Conservation (phyloP, 1,284 basidiomycete genomes). For the Pseudozyma tsukubaensis region DNA sequence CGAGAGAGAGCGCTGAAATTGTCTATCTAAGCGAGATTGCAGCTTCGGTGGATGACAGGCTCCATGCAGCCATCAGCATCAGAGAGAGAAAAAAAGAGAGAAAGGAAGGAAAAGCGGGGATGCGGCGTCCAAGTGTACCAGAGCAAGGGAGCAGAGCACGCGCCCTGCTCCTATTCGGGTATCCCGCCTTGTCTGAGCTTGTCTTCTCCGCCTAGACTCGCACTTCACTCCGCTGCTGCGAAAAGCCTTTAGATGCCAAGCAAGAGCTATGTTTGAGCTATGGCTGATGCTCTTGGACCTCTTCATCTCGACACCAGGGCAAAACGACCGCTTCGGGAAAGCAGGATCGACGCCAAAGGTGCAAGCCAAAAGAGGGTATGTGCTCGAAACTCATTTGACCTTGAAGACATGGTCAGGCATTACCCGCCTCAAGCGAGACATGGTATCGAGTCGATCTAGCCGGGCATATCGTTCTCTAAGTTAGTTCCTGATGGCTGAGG, state of each 20-base stretch:
- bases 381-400: background rate
- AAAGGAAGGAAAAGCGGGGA: too few species aligned
- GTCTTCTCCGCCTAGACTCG: too few species aligned
- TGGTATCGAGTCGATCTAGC: background rate
- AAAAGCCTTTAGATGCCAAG: too few species aligned
- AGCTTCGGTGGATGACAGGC: slow-evolving; percentile 5
- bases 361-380: background rate
- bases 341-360: background rate
- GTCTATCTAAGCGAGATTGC: slow-evolving; percentile 20
- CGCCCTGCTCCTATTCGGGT: slow-evolving; percentile 14
- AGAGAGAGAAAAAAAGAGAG: too few species aligned
- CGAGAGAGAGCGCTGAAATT: background rate
- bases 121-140: slow-evolving; percentile 1
- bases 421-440: slow-evolving; percentile 7
- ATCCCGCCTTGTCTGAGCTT: too few species aligned
- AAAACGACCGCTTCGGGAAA: slow-evolving; percentile 7
- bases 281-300: background rate
- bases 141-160: too few species aligned
- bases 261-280: background rate
- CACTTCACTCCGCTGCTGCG: too few species aligned
- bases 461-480: too few species aligned
- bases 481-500: background rate
- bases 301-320: background rate
- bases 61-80: background rate
- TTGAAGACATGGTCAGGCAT: slow-evolving; percentile 6